phyloP scores from a whole-genome alignment of 1,139 yeast genomes.

The Scheffersomyces cryptocercus region DNA sequence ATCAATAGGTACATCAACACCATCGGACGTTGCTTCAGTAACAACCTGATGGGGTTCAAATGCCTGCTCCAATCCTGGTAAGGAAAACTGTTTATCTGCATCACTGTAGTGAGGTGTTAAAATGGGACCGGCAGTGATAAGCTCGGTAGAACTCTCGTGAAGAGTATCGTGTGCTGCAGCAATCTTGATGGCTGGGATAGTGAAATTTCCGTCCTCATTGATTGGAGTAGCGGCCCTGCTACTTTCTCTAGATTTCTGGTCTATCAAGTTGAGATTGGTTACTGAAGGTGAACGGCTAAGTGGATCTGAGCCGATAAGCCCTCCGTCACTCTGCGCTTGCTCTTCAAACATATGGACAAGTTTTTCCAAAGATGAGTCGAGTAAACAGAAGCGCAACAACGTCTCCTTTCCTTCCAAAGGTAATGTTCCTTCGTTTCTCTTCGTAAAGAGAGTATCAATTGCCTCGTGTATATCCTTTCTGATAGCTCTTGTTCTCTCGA shows the following conservation, averaged over 20 bases:
- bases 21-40: conserved; percentile 56
- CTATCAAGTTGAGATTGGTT: background rate
- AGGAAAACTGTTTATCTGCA: conserved; percentile 19
- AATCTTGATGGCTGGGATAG: background rate
- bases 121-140: conserved; percentile 56
- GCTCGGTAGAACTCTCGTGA: conserved; percentile 53
- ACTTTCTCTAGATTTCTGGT: conserved; percentile 1
- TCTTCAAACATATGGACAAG: conserved; percentile 47
- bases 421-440: conserved; percentile 36
- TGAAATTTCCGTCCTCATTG: conserved; percentile 1
- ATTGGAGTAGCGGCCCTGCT: conserved; percentile 3
- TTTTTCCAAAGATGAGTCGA: conserved; percentile 47
- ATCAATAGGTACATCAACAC: conserved; percentile 59
- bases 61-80: conserved; percentile 24
- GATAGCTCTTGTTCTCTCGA: conserved; percentile 43
- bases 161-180: conserved; percentile 26
- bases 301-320: conserved; percentile 12
- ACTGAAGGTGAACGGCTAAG: conserved; percentile 26
- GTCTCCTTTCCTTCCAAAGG: conserved; percentile 49
- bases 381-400: conserved; percentile 42
- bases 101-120: conserved; percentile 43
- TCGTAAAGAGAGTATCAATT: conserved; percentile 40
- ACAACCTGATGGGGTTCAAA: conserved; percentile 72
- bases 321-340: conserved; percentile 25
- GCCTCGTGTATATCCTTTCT: conserved; percentile 43